Evolutionary conservation across 2,329 filamentous ascomycete genomes (phyloP).

Genomic region (Furcasterigmium furcatum): DNA sequence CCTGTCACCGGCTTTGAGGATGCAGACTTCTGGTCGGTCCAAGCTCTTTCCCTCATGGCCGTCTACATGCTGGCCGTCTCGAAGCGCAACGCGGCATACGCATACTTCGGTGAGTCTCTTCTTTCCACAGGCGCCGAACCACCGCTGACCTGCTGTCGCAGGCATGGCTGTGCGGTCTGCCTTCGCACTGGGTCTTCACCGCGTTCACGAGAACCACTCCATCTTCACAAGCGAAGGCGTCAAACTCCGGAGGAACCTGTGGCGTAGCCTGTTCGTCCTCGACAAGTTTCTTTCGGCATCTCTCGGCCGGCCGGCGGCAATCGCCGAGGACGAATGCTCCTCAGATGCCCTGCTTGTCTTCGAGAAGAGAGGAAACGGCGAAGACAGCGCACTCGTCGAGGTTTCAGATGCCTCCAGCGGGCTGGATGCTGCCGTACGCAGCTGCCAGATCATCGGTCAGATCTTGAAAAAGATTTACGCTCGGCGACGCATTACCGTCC

Average conservation of each 20-base stretch:
- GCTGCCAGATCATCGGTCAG: conserved; percentile 53
- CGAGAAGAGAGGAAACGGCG: conserved; percentile 9
- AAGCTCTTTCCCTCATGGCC: conserved; percentile 61
- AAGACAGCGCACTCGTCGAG: conserved; percentile 6
- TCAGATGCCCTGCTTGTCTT: conserved; percentile 34
- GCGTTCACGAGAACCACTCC: conserved; percentile 50
- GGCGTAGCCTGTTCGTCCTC: conserved; percentile 62
- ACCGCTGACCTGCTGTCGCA: conserved; percentile 21
- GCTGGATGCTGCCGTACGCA: conserved; percentile 54
- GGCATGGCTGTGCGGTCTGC: conserved; percentile 63
- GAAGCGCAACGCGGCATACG: conserved; percentile 60
- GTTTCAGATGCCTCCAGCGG: conserved; percentile 18
- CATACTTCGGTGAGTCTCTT: conserved; percentile 50
- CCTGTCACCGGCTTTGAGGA: conserved; percentile 52
- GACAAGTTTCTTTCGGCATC: conserved; percentile 62
- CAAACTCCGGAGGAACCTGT: conserved; percentile 51
- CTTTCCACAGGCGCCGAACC: not conserved
- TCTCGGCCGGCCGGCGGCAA: conserved; percentile 59
- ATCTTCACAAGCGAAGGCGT: conserved; percentile 47
- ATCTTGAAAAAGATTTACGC: conserved; percentile 60
- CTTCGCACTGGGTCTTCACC: conserved; percentile 59
- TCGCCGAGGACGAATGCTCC: conserved; percentile 60
- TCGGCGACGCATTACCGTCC: conserved; percentile 54
- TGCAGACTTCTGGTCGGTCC: conserved; percentile 62
- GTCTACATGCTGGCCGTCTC: conserved; percentile 61